A percentile compares a stretch with the other conserved stretches of the same genome.
Conservation (phyloP, 805 yeast genomes). For the Torulaspora microellipsoides region DNA sequence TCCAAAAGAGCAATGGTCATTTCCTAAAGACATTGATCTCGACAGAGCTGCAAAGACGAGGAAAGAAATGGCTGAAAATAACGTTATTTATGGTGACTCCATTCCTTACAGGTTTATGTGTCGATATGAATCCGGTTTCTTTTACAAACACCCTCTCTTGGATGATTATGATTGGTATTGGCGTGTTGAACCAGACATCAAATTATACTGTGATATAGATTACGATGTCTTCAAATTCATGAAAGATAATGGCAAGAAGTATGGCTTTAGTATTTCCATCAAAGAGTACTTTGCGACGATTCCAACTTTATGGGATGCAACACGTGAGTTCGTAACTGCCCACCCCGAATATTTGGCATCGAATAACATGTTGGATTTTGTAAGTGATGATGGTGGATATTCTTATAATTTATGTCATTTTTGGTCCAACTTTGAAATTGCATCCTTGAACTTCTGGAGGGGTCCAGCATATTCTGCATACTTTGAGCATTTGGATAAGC, state of each 20-base stretch:
- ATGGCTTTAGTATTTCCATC: slow-evolving; percentile 74
- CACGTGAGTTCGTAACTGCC: slow-evolving; percentile 53
- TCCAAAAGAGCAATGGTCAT: slow-evolving; percentile 84
- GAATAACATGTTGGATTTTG: slow-evolving; percentile 63
- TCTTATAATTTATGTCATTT: slow-evolving; percentile 80
- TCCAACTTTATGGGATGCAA: slow-evolving; percentile 70
- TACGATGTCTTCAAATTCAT: slow-evolving; percentile 78
- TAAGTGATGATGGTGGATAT: slow-evolving; percentile 66
- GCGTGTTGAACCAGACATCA: slow-evolving; percentile 89
- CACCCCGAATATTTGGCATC: slow-evolving; percentile 57
- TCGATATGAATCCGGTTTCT: slow-evolving; percentile 85
- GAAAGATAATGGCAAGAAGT: slow-evolving; percentile 69
- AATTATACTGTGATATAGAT: slow-evolving; percentile 75
- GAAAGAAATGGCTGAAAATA: slow-evolving; percentile 45
- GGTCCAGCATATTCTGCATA: slow-evolving; percentile 62
- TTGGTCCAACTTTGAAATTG: slow-evolving; percentile 90
- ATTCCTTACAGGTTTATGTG: slow-evolving; percentile 86
- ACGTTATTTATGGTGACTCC: slow-evolving; percentile 61
- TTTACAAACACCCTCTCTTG: slow-evolving; percentile 71
- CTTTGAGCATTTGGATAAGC: slow-evolving; percentile 67
- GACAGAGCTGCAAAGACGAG: slow-evolving; percentile 58
- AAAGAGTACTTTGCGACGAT: slow-evolving; percentile 72
- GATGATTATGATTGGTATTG: slow-evolving; percentile 84
- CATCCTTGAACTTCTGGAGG: slow-evolving; percentile 70
- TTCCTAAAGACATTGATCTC: slow-evolving; percentile 77